Conservation (phyloP, 495 filamentous ascomycete species). For the Bathelium albidoporum region DNA sequence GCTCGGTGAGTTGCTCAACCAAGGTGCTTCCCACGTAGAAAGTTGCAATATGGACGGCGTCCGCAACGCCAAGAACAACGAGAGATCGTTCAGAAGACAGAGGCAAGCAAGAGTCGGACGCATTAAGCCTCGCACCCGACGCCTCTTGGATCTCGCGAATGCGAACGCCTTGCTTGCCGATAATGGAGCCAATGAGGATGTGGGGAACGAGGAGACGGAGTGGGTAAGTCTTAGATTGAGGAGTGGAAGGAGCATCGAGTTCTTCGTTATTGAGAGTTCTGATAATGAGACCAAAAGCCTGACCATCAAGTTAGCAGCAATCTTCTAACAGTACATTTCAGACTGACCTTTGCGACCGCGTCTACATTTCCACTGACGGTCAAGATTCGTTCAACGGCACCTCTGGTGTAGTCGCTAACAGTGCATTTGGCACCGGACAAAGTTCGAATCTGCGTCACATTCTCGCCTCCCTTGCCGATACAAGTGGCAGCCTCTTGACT, state of each 20-base stretch:
- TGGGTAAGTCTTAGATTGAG: conserved; percentile 94
- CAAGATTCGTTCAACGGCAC: conserved; percentile 90
- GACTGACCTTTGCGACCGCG: conserved; percentile 84
- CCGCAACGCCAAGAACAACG: conserved; percentile 48
- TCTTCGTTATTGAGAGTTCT: conserved; percentile 96
- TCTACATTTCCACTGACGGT: conserved; percentile 94
- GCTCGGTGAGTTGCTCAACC: conserved; percentile 88
- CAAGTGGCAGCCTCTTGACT: conserved; percentile 95
- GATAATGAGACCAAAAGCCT: conserved; percentile 98
- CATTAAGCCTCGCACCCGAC: conserved; percentile 91
- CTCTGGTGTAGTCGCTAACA: conserved; percentile 93
- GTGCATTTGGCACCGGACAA: conserved; percentile 94
- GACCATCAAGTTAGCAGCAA: conserved; percentile 13
- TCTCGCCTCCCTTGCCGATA: conserved; percentile 97
- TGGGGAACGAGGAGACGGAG: conserved; percentile 92
- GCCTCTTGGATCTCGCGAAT: conserved; percentile 99
- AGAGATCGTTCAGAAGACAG: conserved; percentile 91
- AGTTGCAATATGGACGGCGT: conserved; percentile 91
- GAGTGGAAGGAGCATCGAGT: conserved; percentile 70
- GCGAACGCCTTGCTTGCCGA: conserved; percentile 86
- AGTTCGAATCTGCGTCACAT: conserved; percentile 86
- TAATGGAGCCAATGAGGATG: conserved; percentile 96
- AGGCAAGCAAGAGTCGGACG: conserved; percentile 86
- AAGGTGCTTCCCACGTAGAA: conserved; percentile 97
- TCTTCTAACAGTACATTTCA: conserved; percentile 1